phyloP scores from a whole-genome alignment of 805 yeast species.

The Candida qinlingensis region DNA sequence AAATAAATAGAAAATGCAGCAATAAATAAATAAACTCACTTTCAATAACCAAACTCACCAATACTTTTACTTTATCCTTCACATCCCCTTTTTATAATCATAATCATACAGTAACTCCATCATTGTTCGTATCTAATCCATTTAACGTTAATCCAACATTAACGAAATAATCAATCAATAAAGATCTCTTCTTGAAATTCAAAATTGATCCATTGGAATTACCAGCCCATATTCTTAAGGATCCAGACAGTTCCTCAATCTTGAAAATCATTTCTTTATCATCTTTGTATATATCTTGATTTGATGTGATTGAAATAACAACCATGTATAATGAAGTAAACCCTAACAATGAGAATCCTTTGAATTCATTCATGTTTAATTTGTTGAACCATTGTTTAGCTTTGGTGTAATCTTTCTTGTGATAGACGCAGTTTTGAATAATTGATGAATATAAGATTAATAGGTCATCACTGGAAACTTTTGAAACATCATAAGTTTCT shows the following conservation, averaged over 20 bases:
- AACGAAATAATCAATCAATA: conserved; percentile 28
- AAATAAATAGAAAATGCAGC: too few species aligned
- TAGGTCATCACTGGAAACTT: conserved; percentile 20
- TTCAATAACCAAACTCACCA: background rate
- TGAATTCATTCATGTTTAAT: conserved; percentile 14
- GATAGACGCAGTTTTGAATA: conserved; percentile 23
- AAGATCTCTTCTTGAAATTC: conserved; percentile 26
- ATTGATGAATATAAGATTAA: conserved; percentile 24
- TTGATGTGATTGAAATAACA: conserved; percentile 19
- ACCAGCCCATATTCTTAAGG: conserved; percentile 32
- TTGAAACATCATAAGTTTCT: conserved; percentile 16
- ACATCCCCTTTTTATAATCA: background rate
- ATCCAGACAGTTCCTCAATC: conserved; percentile 28
- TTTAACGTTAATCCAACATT: conserved; percentile 22
- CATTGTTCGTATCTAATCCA: conserved; percentile 15
- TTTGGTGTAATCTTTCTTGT: conserved; percentile 19
- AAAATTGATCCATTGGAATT: conserved; percentile 25
- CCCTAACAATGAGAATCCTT: conserved; percentile 22
- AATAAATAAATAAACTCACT: too few species aligned
- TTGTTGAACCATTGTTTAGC: conserved; percentile 23
- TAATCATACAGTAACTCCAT: background rate
- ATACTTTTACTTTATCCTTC: too few species aligned
- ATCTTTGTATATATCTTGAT: conserved; percentile 10
- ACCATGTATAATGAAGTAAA: conserved; percentile 27
- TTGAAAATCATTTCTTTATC: conserved; percentile 18